Percentiles rank a stretch among this genome's conserved stretches.
Evolutionary conservation across 192 early-diverging fungal genomes (phyloP).

Genomic region (Linnemannia hyalina): DNA sequence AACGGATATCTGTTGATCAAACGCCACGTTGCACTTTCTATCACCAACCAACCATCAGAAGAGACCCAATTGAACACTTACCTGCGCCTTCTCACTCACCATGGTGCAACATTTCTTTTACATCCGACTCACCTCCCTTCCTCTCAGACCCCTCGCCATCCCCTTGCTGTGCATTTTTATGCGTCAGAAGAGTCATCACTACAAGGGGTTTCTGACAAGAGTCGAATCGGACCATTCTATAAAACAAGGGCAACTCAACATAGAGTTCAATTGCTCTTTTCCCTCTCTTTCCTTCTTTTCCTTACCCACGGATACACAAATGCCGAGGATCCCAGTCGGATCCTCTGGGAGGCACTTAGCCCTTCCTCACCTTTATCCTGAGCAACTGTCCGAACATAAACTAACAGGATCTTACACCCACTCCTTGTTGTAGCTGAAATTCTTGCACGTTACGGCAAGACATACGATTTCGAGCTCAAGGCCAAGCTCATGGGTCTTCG

Average conservation of each 20-base stretch:
- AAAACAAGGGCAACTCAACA: background rate
- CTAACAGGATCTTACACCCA: background rate
- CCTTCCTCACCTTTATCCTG: background rate
- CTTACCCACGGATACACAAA: conserved; percentile 12
- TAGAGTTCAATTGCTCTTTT: conserved; percentile 7
- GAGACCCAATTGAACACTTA: too few species aligned
- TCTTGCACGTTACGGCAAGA: conserved; percentile 79
- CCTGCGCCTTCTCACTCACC: background rate
- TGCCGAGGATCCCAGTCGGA: background rate
- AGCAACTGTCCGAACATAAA: background rate
- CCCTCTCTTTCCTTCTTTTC: background rate
- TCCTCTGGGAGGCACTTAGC: background rate
- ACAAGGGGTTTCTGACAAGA: background rate
- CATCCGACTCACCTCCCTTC: too few species aligned
- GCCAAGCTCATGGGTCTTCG: conserved; percentile 80
- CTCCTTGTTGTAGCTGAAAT: conserved; percentile 65
- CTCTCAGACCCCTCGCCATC: background rate
- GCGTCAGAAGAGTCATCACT: background rate
- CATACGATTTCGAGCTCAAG: conserved; percentile 77
- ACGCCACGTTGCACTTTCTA: background rate
- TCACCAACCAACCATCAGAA: too few species aligned
- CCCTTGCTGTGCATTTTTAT: background rate
- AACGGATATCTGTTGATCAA: background rate
- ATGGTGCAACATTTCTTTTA: background rate
- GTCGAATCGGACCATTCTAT: background rate